Evolutionary conservation across 257 asterid species (phyloP), one percentile per base, ranked within the genome.

Genomic region (Ligustrum vulgare): DNA sequence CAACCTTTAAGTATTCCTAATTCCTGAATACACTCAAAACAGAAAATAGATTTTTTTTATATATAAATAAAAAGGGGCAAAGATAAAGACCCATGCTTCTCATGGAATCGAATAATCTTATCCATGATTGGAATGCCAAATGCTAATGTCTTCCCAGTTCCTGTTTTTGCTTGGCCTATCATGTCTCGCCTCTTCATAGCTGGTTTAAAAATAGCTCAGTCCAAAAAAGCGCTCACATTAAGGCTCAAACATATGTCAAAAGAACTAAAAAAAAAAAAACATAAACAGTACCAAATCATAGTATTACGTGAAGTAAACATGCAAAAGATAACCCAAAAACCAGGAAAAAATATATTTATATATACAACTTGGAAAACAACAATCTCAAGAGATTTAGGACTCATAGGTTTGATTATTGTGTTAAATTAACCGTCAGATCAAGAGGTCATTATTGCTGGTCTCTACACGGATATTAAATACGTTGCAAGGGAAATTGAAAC

Each of bases 51-150:
- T 28, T 28, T 28, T 28, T 28, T 28, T 0, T 0, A 28, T 0
- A 28, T 0, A 28, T 0, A 28, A 28, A 28, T 0, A 28, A 28
- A 28, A 28, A 28, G 1, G 31, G 1, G 31, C 1, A 28, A 28
- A 28, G 31, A 28, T 28, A 28, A 28, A 28, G 31, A 28, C 31
- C 98, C 98, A 22, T 90, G 89, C 82, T 89, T 87, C 47, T 78
- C 87, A 58, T 90, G 89, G 84, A 75, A 92, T 71, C 82, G 81
- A 32, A 89, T 89, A 71, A 94, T 90, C 79, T 89, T 88, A 79
- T 88, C 91, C 80, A 92, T 80, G 72, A 87, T 85, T 37, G 96
- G 97, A 45, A 94, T 91, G 39, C 8, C 51, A 43, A 43, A 43
- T 43, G 51, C 16, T 12, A 43, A 43, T 2, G 51, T 43, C 16